Base-by-base conservation (phyloP, 1,139 yeast species). In the Barnettozyma hawaiiensis region DNA sequence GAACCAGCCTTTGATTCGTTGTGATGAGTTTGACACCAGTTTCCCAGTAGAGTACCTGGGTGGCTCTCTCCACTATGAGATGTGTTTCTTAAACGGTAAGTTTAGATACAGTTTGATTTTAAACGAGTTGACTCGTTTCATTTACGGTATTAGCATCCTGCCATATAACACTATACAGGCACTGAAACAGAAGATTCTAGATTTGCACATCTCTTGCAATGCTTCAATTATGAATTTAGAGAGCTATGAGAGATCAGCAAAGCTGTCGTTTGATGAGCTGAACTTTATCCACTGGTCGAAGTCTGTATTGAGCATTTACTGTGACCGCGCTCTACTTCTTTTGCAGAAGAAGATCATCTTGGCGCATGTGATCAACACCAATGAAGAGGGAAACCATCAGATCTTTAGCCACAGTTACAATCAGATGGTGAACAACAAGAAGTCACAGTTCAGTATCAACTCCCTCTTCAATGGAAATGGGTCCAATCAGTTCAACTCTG, bases 1-100 rank as follows among this genome's bases (percentile, higher is more conserved):
- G 54, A 60, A 77, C 29, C 73, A 80, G 0, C 85, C 85, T 1
- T 69, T 75, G 26, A 75, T 81, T 46, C 67, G 67, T 48, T 61
- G 67, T 42, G 75, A 71, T 37, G 81, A 77, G 51, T 76, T 75
- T 57, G 80, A 78, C 51, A 81, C 81, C 0, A 60, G 70, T 18
- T 59, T 76, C 57, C 80, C 82, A 0, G 70, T 67, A 21, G 79
- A 73, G 47, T 70, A 68, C 39, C 42, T 48, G 14, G 47, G 50
- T 44, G 51, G 51, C 29, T 46, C 44, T 3, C 41, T 52, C 15
- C 47, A 46, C 33, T 45, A 44, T 33, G 54, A 46, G 31, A 54
- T 68, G 3, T 60, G 76, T 24, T 69, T 75, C 16, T 57, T 75
- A 62, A 75, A 74, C 44, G 71, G 78, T 10, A 76, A 76, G 51